Evolutionary conservation across 1,284 basidiomycete species (phyloP).

Genomic region (Sanghuangporus baumii): DNA sequence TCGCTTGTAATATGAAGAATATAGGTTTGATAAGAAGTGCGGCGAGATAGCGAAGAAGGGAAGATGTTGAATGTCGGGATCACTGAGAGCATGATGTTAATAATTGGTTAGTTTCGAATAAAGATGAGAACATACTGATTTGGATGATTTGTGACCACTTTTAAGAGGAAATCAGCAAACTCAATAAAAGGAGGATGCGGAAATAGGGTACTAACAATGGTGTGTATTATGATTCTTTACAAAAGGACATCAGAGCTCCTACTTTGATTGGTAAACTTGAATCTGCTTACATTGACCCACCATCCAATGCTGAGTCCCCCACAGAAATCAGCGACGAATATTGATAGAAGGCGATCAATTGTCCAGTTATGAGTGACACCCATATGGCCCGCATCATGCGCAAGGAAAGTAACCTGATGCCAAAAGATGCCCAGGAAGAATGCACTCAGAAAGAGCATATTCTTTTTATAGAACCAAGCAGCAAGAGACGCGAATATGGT

Average conservation of each 20-base stretch:
- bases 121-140: constrained; percentile 64
- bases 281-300: constrained; percentile 88
- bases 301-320: constrained; percentile 94
- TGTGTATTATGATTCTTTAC: constrained; percentile 93
- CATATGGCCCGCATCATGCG: constrained; percentile 93
- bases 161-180: constrained; percentile 15
- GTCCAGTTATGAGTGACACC: constrained; percentile 89
- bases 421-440: constrained; percentile 83
- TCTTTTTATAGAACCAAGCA: constrained; percentile 55
- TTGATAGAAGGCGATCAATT: constrained; percentile 76
- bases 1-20: constrained; percentile 94
- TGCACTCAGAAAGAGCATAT: constrained; percentile 69
- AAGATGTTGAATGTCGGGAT: constrained; percentile 93
- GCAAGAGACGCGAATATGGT: constrained; percentile 54
- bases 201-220: constrained; percentile 58
- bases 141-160: constrained; percentile 95
- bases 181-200: constrained; percentile 13
- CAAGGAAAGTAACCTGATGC: constrained; percentile 93
- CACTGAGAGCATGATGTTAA: constrained; percentile 52
- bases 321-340: constrained; percentile 80
- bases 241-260: constrained; percentile 12
- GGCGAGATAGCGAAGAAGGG: constrained; percentile 96
- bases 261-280: constrained; percentile 10
- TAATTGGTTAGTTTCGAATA: neutral
- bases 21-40: constrained; percentile 79